Percentiles rank a stretch among this genome's conserved stretches.
Evolutionary conservation across 805 yeast genomes (phyloP).

Genomic region (Wickerhamiella kurtzmanii): DNA sequence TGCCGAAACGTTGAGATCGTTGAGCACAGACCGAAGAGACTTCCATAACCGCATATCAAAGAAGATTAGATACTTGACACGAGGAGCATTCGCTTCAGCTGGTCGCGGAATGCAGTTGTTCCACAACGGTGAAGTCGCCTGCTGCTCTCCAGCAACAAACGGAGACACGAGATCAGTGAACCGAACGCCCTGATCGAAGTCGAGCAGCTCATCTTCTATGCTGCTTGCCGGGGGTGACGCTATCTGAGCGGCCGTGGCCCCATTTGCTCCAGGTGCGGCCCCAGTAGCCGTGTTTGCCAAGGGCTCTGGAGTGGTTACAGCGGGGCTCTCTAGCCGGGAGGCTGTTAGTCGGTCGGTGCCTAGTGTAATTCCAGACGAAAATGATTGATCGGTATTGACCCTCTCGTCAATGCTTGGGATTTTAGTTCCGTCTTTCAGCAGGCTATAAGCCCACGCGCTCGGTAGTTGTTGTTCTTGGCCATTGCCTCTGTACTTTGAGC

Average conservation of each 20-base stretch:
- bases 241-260: not conserved
- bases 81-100: constrained; percentile 9
- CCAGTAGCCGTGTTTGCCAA: not conserved
- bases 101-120: not conserved
- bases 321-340: not conserved
- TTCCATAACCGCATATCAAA: constrained; percentile 68
- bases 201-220: not conserved
- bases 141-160: not conserved
- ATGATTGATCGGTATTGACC: not conserved
- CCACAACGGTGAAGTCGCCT: not conserved
- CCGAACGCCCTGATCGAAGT: not conserved
- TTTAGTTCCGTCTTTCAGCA: constrained; percentile 1
- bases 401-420: constrained; percentile 3
- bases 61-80: constrained; percentile 46
- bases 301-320: not conserved
- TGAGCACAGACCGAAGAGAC: constrained; percentile 40
- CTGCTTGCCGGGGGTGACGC: not conserved
- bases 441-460: not conserved
- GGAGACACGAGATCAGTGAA: not conserved
- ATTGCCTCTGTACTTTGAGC: constrained; percentile 20
- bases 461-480: constrained; percentile 2
- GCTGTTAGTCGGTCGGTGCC: not conserved
- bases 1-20: constrained; percentile 51
- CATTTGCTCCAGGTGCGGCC: not conserved
- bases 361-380: not conserved